A percentile compares a stretch with the other conserved stretches of the same genome.
phyloP scores from a whole-genome alignment of 73 alveolate genomes.

The Paramecium tetraurelia region DNA sequence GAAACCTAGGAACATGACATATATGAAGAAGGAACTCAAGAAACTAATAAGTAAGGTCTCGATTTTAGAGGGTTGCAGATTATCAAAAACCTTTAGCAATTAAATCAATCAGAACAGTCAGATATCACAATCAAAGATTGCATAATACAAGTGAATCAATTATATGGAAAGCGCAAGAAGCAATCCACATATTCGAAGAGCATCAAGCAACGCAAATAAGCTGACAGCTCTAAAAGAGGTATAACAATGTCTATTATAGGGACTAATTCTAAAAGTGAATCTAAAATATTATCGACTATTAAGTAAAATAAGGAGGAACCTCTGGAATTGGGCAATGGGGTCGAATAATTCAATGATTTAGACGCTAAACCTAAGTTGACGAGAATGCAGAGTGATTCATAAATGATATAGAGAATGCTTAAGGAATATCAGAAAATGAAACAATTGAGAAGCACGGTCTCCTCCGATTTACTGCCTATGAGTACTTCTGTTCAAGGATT shows the following conservation, averaged over 20 bases:
- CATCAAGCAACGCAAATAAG: not conserved
- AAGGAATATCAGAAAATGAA: not conserved
- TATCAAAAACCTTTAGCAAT: not conserved
- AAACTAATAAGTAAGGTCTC: not conserved
- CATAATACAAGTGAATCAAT: not conserved
- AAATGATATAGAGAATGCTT: constrained; percentile 8
- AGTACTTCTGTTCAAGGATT: constrained; percentile 42
- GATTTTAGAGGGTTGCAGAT: not conserved
- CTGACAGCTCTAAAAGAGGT: not conserved
- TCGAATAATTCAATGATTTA: not conserved
- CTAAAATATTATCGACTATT: not conserved
- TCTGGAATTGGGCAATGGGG: not conserved
- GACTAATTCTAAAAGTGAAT: constrained; percentile 1
- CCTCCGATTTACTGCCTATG: not conserved
- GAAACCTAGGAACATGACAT: not conserved
- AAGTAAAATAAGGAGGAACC: not conserved
- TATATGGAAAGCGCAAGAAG: not conserved
- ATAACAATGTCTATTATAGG: not conserved
- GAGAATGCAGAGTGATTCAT: constrained; percentile 21
- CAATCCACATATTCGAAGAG: not conserved
- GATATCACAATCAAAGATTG: not conserved
- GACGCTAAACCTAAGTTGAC: not conserved
- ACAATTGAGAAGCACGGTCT: not conserved
- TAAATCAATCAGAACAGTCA: not conserved
- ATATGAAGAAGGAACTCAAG: not conserved